These are phyloP conservation scores for Gastrodia elata DNA, from an alignment of 106 monocot species.

Conservation along the genomic window DNA sequence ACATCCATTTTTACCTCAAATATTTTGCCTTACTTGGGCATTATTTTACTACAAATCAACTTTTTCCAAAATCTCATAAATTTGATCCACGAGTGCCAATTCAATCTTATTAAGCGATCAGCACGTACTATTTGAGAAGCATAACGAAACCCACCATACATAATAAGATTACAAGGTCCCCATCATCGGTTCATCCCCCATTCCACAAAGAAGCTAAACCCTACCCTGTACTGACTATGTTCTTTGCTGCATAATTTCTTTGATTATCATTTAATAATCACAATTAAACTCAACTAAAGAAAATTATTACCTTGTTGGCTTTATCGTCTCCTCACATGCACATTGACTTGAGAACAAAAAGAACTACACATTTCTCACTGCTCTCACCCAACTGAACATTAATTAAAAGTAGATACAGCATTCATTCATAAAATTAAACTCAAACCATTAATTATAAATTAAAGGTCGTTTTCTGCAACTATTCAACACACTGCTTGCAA, in stretches of 20 bases:
- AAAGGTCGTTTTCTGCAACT: background rate
- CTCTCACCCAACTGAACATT: conserved; percentile 1
- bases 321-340: conserved; percentile 2
- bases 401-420: background rate
- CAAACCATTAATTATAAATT: background rate
- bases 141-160: too few species aligned
- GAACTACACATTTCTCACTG: background rate
- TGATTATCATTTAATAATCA: background rate
- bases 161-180: background rate
- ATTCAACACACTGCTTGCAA: background rate
- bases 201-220: background rate
- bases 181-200: background rate
- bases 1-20: too few species aligned
- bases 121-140: too few species aligned
- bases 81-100: too few species aligned
- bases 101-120: too few species aligned
- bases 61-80: too few species aligned
- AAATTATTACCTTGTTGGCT: background rate
- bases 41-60: too few species aligned
- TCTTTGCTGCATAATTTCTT: background rate
- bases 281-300: background rate
- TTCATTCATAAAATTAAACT: background rate
- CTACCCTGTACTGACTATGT: background rate
- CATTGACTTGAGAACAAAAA: conserved; percentile 1
- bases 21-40: too few species aligned